These are phyloP conservation scores for Oryza glumipatula DNA, from an alignment of 176 grass and related monocot species.

Conservation along the genomic window DNA sequence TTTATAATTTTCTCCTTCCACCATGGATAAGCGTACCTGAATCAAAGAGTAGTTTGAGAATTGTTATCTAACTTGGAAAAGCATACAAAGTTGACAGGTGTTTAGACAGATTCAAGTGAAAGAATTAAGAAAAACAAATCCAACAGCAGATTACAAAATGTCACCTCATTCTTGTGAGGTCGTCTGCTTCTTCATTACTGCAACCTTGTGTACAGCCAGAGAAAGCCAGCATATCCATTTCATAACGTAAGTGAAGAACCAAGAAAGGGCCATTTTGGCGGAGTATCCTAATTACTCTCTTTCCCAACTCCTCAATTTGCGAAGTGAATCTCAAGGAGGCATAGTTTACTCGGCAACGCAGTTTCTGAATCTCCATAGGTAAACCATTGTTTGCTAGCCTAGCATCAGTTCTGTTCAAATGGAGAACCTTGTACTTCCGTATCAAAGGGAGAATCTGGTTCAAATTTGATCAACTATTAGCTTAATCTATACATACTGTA, in stretches of 20 bases:
- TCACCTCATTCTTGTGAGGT: constrained; percentile 89
- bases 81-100: background rate
- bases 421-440: constrained; percentile 69
- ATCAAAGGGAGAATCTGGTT: constrained; percentile 92
- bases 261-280: constrained; percentile 82
- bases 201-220: constrained; percentile 97
- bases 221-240: constrained; percentile 99
- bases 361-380: constrained; percentile 74
- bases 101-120: background rate
- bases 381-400: constrained; percentile 92
- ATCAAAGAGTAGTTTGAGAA: constrained; percentile 32
- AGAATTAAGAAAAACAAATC: background rate
- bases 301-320: constrained; percentile 88
- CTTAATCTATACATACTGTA: constrained; percentile 11
- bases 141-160: background rate
- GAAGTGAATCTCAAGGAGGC: constrained; percentile 76
- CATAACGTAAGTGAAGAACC: constrained; percentile 94
- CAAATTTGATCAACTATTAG: constrained; percentile 29
- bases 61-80: background rate
- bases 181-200: constrained; percentile 76
- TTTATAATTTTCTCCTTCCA: constrained; percentile 97
- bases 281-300: constrained; percentile 74
- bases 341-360: constrained; percentile 92
- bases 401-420: constrained; percentile 92
- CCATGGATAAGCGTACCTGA: constrained; percentile 96